Evolutionary conservation across 306 rosid species (phyloP).

Genomic region (Cucurbita pepo): DNA sequence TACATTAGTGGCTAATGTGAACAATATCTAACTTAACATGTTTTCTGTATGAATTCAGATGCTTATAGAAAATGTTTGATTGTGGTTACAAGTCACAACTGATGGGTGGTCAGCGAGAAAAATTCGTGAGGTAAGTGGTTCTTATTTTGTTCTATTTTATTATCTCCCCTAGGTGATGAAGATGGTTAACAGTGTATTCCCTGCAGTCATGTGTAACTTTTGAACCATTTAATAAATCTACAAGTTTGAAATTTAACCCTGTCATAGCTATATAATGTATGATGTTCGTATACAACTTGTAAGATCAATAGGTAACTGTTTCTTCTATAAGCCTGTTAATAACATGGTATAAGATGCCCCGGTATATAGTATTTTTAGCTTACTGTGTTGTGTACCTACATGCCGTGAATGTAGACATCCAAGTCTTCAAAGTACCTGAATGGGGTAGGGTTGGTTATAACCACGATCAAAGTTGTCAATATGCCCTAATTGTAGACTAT

Average conservation of each 20-base stretch:
- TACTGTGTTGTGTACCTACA: not conserved
- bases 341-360: not conserved
- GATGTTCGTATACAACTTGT: not conserved
- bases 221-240: not conserved
- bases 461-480: not conserved
- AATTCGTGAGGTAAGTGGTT: constrained; percentile 51
- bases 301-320: not conserved
- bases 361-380: not conserved
- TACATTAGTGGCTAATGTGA: not conserved
- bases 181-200: not conserved
- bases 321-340: not conserved
- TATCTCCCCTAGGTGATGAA: not conserved
- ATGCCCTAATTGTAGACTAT: not conserved
- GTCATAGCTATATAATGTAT: not conserved
- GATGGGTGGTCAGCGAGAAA: constrained; percentile 69
- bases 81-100: constrained; percentile 47
- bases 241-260: not conserved
- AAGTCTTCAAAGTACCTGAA: not conserved
- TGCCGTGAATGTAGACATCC: not conserved
- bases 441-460: not conserved
- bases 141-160: constrained; percentile 5
- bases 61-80: constrained; percentile 44
- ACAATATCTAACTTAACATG: not conserved
- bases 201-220: not conserved
- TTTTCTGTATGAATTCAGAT: constrained; percentile 19